These are phyloP conservation scores for Cladophialophora chaetospira DNA, from an alignment of 2,329 filamentous ascomycete genomes.

Conservation along the genomic window DNA sequence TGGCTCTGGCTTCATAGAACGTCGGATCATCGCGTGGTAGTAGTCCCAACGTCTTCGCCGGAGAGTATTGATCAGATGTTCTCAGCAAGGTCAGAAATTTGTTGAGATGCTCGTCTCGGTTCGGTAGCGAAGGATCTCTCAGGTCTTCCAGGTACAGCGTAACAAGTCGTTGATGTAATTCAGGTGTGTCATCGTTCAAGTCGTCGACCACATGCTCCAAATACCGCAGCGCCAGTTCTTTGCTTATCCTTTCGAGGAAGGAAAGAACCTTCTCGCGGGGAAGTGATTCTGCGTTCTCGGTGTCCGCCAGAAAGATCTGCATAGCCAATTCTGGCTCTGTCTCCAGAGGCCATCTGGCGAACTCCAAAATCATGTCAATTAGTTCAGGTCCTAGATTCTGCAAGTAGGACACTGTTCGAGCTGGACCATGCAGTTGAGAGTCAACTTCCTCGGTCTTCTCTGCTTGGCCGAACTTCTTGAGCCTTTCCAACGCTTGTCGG, in stretches of 20 bases:
- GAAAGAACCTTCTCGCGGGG: constrained; percentile 73
- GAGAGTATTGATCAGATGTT: constrained; percentile 77
- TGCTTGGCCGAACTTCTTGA: constrained; percentile 75
- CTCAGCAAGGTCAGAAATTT: constrained; percentile 75
- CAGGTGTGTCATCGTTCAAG: constrained; percentile 77
- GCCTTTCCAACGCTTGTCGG: constrained; percentile 77
- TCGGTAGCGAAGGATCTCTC: constrained; percentile 43
- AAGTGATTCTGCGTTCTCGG: constrained; percentile 88
- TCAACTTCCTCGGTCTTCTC: constrained; percentile 42
- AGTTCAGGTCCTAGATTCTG: constrained; percentile 83
- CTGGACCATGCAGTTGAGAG: constrained; percentile 72
- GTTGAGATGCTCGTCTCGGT: constrained; percentile 61
- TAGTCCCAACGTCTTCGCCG: constrained; percentile 72
- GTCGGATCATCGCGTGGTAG: constrained; percentile 79
- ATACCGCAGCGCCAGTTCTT: constrained; percentile 74
- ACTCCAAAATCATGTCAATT: constrained; percentile 88
- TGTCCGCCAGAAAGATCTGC: constrained; percentile 91
- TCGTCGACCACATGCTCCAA: constrained; percentile 89
- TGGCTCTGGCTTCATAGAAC: constrained; percentile 87
- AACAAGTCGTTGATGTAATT: constrained; percentile 83
- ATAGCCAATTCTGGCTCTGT: constrained; percentile 75
- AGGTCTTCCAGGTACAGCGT: constrained; percentile 67
- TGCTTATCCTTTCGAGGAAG: constrained; percentile 72
- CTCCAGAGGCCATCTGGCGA: constrained; percentile 82
- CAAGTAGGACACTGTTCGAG: constrained; percentile 84